phyloP scores from a whole-genome alignment of 345 rosid species.

The Eucalyptus paniculata region DNA sequence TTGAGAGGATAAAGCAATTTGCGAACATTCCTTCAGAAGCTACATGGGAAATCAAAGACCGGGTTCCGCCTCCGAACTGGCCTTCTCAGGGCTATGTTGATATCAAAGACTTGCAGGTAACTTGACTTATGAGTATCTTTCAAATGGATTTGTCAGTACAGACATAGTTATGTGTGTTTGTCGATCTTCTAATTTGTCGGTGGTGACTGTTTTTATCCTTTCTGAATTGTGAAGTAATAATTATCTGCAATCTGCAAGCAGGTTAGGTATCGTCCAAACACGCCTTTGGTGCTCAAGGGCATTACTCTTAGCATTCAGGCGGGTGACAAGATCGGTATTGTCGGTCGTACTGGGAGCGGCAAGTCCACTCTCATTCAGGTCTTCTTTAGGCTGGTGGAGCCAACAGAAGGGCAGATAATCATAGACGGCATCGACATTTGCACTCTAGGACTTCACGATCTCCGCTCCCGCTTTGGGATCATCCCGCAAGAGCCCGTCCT shows the following conservation, averaged over 20 bases:
- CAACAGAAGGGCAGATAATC: constrained; percentile 64
- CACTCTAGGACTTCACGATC: constrained; percentile 75
- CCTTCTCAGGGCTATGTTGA: constrained; percentile 63
- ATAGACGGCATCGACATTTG: constrained; percentile 79
- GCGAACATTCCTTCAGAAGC: constrained; percentile 73
- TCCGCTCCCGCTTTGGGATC: constrained; percentile 86
- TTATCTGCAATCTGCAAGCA: background rate
- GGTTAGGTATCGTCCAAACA: constrained; percentile 86
- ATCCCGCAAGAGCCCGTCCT: constrained; percentile 97
- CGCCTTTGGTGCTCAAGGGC: constrained; percentile 85
- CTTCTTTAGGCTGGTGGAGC: constrained; percentile 85
- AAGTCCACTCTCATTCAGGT: constrained; percentile 90
- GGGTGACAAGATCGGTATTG: constrained; percentile 87
- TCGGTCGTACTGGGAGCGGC: constrained; percentile 96
- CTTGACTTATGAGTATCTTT: background rate
- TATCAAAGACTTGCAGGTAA: constrained; percentile 73
- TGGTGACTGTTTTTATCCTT: background rate
- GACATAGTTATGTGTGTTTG: background rate
- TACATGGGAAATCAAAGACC: constrained; percentile 53
- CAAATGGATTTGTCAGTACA: background rate
- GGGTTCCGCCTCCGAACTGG: constrained; percentile 64
- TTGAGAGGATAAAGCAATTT: constrained; percentile 90
- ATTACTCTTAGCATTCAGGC: constrained; percentile 61
- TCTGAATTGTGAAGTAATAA: background rate
- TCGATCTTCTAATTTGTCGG: background rate